These are phyloP conservation scores for Yueomyces sp. DNA, from an alignment of 805 yeast genomes.

Conservation along the genomic window DNA sequence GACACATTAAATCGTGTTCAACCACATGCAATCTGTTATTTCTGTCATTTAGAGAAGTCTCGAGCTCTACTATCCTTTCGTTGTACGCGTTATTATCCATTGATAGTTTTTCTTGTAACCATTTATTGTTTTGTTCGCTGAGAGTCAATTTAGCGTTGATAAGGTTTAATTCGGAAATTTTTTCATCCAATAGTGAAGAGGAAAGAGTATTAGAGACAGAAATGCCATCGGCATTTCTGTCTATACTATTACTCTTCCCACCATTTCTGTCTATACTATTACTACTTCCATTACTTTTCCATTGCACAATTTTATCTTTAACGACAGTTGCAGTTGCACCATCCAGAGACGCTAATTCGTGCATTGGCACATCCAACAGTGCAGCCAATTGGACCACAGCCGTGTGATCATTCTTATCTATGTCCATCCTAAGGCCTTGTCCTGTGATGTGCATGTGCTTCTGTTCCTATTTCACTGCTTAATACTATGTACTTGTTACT, in stretches of 20 bases:
- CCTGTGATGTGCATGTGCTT: too few relatives aligned
- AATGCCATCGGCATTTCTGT: background rate
- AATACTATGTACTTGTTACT: too few relatives aligned
- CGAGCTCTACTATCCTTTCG: background rate
- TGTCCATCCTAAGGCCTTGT: background rate
- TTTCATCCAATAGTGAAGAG: background rate
- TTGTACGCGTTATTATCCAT: background rate
- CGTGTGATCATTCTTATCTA: background rate
- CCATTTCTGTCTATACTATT: background rate
- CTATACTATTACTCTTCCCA: background rate
- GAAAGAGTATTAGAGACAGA: background rate
- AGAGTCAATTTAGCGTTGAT: background rate
- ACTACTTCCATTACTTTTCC: background rate
- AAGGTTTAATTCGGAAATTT: background rate
- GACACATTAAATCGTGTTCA: constrained; percentile 1
- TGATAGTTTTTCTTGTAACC: background rate
- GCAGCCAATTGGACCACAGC: background rate
- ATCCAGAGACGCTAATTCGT: background rate
- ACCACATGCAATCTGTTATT: constrained; percentile 38
- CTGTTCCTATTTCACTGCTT: too few relatives aligned
- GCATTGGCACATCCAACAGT: background rate
- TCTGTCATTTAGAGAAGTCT: background rate
- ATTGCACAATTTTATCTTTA: background rate
- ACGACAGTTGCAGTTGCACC: background rate
- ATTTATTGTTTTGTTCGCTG: background rate